A percentile compares a stretch with the other conserved stretches of the same genome.
These are phyloP conservation scores for Cylindrotheca closterium DNA, from an alignment of 108 stramenopile genomes.

Conservation along the genomic window DNA sequence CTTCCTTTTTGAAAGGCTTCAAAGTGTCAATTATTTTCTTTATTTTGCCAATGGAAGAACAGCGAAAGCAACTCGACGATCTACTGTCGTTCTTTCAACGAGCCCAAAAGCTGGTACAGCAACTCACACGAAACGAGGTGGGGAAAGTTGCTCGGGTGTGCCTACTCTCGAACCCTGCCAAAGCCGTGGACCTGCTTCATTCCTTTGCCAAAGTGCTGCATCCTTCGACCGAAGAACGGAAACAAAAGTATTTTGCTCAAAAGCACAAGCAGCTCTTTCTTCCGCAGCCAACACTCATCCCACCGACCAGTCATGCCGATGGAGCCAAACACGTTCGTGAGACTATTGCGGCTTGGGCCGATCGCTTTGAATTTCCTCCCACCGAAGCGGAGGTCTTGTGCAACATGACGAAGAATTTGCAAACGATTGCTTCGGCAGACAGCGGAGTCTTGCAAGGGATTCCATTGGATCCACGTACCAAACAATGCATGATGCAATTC, in stretches of 20 bases:
- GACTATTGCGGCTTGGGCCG: not conserved
- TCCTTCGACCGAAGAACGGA: not conserved
- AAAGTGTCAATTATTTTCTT: constrained; percentile 7
- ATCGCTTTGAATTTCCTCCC: not conserved
- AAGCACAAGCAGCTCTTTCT: not conserved
- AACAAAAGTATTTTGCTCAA: not conserved
- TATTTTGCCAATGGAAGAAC: constrained; percentile 1
- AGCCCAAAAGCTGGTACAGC: not conserved
- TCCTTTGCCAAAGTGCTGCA: not conserved
- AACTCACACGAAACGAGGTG: not conserved
- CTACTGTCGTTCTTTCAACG: not conserved
- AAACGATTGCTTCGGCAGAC: not conserved
- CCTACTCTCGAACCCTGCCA: not conserved
- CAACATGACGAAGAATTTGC: not conserved
- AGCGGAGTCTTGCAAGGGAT: not conserved
- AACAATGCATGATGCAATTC: not conserved
- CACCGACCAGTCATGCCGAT: not conserved
- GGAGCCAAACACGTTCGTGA: not conserved
- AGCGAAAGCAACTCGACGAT: not conserved
- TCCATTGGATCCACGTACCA: not conserved
- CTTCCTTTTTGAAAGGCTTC: not conserved
- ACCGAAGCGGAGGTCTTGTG: not conserved
- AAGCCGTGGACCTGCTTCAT: not conserved
- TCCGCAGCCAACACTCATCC: constrained; percentile 2
- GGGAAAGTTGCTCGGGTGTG: not conserved